Conservation (phyloP, 2,329 filamentous ascomycete genomes). For the Nothopassalora personata region DNA sequence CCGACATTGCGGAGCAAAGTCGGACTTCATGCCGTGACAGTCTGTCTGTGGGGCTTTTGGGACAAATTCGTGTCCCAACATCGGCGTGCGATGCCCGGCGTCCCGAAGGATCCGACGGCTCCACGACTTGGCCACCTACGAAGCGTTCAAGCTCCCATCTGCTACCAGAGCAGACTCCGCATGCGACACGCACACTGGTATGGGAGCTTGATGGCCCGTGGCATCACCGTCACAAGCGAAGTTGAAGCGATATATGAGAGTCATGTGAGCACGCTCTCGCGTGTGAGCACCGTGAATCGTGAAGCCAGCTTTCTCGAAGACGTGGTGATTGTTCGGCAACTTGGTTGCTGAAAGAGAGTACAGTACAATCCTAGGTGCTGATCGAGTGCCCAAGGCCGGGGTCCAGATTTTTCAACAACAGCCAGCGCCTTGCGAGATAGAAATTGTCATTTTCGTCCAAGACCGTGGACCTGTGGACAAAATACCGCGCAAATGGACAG, state of each 20-base stretch:
- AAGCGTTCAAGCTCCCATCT: not conserved
- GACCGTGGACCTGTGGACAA: slow-evolving; percentile 4
- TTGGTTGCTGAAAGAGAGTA: slow-evolving; percentile 9
- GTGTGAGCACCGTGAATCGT: slow-evolving; percentile 9
- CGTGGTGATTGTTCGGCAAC: slow-evolving; percentile 14
- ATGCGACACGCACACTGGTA: not conserved
- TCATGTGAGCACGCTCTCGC: slow-evolving; percentile 1
- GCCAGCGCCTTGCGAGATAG: slow-evolving; percentile 1
- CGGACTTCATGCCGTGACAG: not conserved
- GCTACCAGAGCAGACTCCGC: not conserved
- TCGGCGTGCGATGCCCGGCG: not conserved
- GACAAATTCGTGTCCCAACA: not conserved
- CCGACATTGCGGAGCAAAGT: not conserved
- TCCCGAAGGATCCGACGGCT: not conserved
- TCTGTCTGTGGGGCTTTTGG: not conserved
- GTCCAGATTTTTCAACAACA: slow-evolving; percentile 10
- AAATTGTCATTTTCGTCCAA: slow-evolving; percentile 15
- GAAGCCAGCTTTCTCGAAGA: slow-evolving; percentile 12
- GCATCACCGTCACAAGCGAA: slow-evolving; percentile 7
- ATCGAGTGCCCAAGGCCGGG: slow-evolving; percentile 10
- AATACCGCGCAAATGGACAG: slow-evolving; percentile 6
- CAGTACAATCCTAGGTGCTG: slow-evolving; percentile 9
- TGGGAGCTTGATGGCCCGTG: not conserved
- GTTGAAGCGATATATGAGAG: slow-evolving; percentile 15
- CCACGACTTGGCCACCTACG: not conserved